Evolutionary conservation across 1,284 basidiomycete genomes (phyloP), one percentile per base, ranked within the genome.

Genomic region (Ceratobasidium theobromae): DNA sequence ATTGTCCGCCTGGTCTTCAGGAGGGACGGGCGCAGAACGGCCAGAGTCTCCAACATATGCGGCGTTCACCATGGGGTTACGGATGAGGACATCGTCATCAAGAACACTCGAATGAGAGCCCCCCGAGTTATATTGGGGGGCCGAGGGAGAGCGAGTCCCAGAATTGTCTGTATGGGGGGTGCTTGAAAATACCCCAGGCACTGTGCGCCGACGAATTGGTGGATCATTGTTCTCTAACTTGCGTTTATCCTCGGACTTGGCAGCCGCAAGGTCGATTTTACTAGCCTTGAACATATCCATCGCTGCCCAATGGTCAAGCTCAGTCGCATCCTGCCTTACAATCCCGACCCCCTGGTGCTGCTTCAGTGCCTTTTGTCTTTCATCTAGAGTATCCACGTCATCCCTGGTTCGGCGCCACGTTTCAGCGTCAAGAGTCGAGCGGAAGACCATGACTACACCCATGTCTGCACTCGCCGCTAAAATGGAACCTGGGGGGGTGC

Each of bases 11-110:
- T 62, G 58, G 9, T 49, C 48, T n/a, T 62, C 58, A 40, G 58
- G 58, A 9, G 58, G 46, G 11, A 52, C 58, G 16, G 58, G 58
- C 1, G 48, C 45, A 4, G 58, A 62, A 11, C 58, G 46, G 30
- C 58, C 58, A 2, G 58, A 52, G 35, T 62, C 58, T 25, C 58
- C 58, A 52, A 64, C 30, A 28, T 64, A 64, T 2, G 60, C 60
- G 11, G 52, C 60, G 27, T 64, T 53, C 1, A 64, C 35, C n/a
- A 64, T n/a, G 2, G 60, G 60, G 40, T 64, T 64, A 27, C 48
- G 60, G 4, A 52, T 2, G 11, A 30, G 46, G 2, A 3, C 12
- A 14, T n/a, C 41, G 11, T 64, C 32, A 18, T 48, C 46, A n/a
- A n/a, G n/a, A n/a, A n/a, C n/a, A n/a, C n/a, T n/a, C n/a, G n/a